These are phyloP conservation scores for Parastagonospora avenae DNA, from an alignment of 2,329 filamentous ascomycete genomes.

Conservation along the genomic window DNA sequence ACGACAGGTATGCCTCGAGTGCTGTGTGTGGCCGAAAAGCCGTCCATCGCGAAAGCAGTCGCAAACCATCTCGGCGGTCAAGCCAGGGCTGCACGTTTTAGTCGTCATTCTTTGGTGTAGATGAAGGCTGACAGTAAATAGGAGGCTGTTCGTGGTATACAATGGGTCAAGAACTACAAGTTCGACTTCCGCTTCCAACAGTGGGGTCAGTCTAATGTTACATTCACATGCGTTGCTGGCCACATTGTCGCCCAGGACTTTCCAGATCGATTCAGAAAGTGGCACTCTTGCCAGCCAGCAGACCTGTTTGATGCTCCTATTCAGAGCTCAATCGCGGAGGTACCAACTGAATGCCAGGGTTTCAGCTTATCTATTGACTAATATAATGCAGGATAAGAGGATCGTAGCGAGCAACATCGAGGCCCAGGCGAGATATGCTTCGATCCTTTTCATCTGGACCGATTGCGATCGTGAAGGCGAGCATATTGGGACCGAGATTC, in stretches of 20 bases:
- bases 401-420: conserved; percentile 84
- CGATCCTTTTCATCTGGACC: conserved; percentile 92
- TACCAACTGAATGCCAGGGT: conserved; percentile 41
- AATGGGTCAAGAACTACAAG: conserved; percentile 91
- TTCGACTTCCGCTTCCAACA: conserved; percentile 87
- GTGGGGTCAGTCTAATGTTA: conserved; percentile 83
- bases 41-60: conserved; percentile 93
- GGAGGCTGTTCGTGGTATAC: conserved; percentile 69
- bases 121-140: conserved; percentile 45
- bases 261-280: conserved; percentile 72
- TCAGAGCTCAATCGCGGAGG: conserved; percentile 68
- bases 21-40: conserved; percentile 83
- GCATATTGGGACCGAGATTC: conserved; percentile 91
- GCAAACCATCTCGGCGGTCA: conserved; percentile 87
- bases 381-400: conserved; percentile 68
- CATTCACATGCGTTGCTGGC: conserved; percentile 91
- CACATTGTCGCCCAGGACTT: conserved; percentile 87
- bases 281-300: conserved; percentile 79
- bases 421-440: conserved; percentile 72
- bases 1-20: conserved; percentile 56
- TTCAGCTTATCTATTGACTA: conserved; percentile 8
- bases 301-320: conserved; percentile 83
- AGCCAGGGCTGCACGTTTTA: conserved; percentile 64
- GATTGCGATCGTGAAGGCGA: conserved; percentile 98
- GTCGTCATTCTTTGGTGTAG: background rate